A percentile compares a stretch with the other conserved stretches of the same genome.
These are phyloP conservation scores for Tetraselmis striata DNA, from an alignment of 139 green algal species.

Conservation along the genomic window DNA sequence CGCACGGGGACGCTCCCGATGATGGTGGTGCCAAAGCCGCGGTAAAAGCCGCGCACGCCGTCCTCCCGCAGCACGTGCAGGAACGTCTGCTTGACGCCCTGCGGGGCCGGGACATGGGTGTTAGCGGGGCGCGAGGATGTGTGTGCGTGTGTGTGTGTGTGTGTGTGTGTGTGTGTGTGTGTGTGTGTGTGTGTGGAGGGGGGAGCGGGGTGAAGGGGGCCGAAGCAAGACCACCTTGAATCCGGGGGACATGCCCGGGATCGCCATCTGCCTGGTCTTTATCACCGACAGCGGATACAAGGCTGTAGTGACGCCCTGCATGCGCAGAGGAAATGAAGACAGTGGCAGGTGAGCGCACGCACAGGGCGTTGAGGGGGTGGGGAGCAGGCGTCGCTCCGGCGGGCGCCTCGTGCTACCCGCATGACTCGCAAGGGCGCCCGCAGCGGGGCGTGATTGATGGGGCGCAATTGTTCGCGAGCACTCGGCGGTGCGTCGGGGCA, in stretches of 20 bases:
- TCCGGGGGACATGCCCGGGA: conserved; percentile 39
- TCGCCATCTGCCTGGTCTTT: conserved; percentile 85
- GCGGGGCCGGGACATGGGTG: neutral
- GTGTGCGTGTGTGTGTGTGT: neutral
- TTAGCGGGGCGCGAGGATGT: neutral
- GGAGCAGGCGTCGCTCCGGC: too few relatives aligned
- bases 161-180: neutral
- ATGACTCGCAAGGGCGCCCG: neutral
- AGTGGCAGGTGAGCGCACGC: neutral
- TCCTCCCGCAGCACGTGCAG: conserved; percentile 57
- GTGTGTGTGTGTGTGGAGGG: neutral
- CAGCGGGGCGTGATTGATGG: neutral
- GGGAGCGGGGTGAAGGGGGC: too few relatives aligned
- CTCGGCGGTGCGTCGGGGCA: too few relatives aligned
- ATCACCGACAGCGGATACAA: conserved; percentile 89
- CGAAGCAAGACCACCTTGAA: conserved; percentile 25
- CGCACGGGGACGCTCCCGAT: conserved; percentile 60
- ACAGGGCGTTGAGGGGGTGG: too few relatives aligned
- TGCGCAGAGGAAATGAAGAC: neutral
- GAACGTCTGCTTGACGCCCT: conserved; percentile 50
- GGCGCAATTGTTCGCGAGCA: neutral
- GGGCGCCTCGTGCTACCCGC: too few relatives aligned
- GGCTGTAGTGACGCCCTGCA: conserved; percentile 60
- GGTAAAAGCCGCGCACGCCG: conserved; percentile 82
- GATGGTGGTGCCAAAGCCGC: conserved; percentile 71